These are phyloP conservation scores for Fonsecaea erecta DNA, from an alignment of 2,329 filamentous ascomycete genomes.

Conservation along the genomic window DNA sequence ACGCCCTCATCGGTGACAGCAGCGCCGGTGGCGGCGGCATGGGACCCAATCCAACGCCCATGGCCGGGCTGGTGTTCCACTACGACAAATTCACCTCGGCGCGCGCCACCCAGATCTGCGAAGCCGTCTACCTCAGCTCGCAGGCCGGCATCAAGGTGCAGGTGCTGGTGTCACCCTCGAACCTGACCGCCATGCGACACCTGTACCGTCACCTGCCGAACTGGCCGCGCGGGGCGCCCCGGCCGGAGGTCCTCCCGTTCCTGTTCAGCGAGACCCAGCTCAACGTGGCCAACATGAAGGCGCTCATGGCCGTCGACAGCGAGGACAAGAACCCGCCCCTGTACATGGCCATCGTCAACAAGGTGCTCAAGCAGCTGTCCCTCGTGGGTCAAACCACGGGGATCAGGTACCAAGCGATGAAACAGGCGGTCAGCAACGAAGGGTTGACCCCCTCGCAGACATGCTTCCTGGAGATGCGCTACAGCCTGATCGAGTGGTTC, in stretches of 20 bases:
- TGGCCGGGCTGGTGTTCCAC: slow-evolving; percentile 67
- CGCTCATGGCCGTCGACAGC: slow-evolving; percentile 58
- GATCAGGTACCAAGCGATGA: slow-evolving; percentile 55
- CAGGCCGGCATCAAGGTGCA: slow-evolving; percentile 52
- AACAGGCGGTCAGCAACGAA: background rate
- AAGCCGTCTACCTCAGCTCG: slow-evolving; percentile 61
- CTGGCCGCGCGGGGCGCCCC: slow-evolving; percentile 38
- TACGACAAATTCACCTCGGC: slow-evolving; percentile 61
- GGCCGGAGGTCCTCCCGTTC: slow-evolving; percentile 52
- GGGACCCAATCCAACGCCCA: slow-evolving; percentile 47
- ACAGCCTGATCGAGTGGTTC: slow-evolving; percentile 68
- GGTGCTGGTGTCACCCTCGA: slow-evolving; percentile 58
- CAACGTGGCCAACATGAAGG: slow-evolving; percentile 58
- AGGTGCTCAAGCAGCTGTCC: slow-evolving; percentile 58
- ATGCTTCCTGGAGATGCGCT: slow-evolving; percentile 61
- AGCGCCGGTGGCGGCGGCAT: background rate
- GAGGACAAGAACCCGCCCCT: slow-evolving; percentile 50
- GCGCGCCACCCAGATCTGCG: slow-evolving; percentile 50
- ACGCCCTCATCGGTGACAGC: slow-evolving; percentile 38
- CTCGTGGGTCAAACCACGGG: slow-evolving; percentile 41
- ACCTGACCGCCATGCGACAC: slow-evolving; percentile 47
- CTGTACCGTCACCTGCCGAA: slow-evolving; percentile 50
- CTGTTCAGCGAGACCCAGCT: slow-evolving; percentile 55
- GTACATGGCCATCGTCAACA: slow-evolving; percentile 55
- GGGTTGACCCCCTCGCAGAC: slow-evolving; percentile 50